Evolutionary conservation across 495 filamentous ascomycete species (phyloP).

Genomic region (Xylaria intraflava): DNA sequence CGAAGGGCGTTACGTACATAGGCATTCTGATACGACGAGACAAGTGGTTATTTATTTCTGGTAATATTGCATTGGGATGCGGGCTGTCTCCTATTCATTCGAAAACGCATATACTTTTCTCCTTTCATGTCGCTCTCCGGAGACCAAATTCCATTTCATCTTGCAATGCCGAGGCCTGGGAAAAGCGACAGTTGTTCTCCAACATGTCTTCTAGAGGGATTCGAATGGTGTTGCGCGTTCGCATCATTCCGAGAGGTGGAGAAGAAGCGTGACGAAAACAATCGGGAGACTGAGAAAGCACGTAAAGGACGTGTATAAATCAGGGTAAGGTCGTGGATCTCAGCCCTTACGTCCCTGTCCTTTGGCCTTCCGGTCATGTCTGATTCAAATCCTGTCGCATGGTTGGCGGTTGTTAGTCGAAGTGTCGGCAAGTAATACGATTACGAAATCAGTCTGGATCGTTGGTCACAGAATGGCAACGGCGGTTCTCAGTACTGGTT

Average conservation of each 20-base stretch:
- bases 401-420: neutral
- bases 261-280: neutral
- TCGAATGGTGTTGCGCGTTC: neutral
- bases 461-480: neutral
- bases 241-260: neutral
- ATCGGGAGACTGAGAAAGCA: neutral
- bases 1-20: slow-evolving; percentile 27
- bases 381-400: slow-evolving; percentile 1
- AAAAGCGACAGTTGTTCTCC: neutral
- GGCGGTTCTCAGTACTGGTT: neutral
- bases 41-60: slow-evolving; percentile 31
- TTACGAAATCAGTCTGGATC: slow-evolving; percentile 10
- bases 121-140: slow-evolving; percentile 5
- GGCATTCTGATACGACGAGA: slow-evolving; percentile 28
- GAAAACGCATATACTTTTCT: slow-evolving; percentile 26
- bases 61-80: slow-evolving; percentile 38
- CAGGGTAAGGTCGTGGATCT: neutral
- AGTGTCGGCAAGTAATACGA: slow-evolving; percentile 1
- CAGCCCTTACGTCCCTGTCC: neutral
- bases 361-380: neutral
- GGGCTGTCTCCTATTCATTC: slow-evolving; percentile 24
- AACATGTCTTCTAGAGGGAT: neutral
- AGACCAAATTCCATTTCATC: neutral
- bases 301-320: slow-evolving; percentile 3
- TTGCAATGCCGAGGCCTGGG: slow-evolving; percentile 1